Percentiles rank a stretch among this genome's conserved stretches.
phyloP scores from a whole-genome alignment of 2,329 filamentous ascomycete species.

The Colletotrichum gigasporum region DNA sequence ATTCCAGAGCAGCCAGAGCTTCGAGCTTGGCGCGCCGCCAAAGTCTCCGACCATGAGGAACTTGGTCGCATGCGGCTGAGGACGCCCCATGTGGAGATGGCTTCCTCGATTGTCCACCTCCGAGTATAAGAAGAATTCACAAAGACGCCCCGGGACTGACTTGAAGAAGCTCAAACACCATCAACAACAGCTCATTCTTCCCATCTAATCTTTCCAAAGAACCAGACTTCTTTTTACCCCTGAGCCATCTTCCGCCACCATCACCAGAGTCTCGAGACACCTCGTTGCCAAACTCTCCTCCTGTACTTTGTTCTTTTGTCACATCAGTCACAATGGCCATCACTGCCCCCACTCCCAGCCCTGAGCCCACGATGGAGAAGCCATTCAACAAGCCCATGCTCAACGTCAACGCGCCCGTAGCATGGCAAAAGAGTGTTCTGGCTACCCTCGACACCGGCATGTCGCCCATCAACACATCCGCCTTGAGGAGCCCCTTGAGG shows the following conservation, averaged over 20 bases:
- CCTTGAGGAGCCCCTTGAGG: conserved; percentile 18
- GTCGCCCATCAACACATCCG: conserved; percentile 15
- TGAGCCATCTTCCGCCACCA: too few species aligned
- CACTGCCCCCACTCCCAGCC: background rate
- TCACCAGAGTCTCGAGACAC: too few species aligned
- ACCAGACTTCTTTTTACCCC: background rate
- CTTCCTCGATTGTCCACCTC: too few species aligned
- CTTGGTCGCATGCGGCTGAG: too few species aligned
- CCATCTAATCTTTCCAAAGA: background rate
- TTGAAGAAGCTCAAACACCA: background rate
- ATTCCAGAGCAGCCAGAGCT: too few species aligned
- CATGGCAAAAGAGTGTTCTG: conserved; percentile 2
- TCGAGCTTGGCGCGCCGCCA: too few species aligned
- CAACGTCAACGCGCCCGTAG: conserved; percentile 1
- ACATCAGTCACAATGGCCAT: conserved; percentile 21
- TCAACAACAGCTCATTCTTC: background rate
- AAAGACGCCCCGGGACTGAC: background rate
- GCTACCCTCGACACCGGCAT: conserved; percentile 19
- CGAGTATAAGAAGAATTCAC: conserved; percentile 29
- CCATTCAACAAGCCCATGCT: conserved; percentile 19
- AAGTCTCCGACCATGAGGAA: too few species aligned
- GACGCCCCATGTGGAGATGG: too few species aligned
- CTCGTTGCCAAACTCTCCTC: background rate
- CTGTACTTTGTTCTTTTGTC: background rate
- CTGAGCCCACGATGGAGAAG: background rate